Conservation (phyloP, 495 filamentous ascomycete species). For the Letharia columbiana region DNA sequence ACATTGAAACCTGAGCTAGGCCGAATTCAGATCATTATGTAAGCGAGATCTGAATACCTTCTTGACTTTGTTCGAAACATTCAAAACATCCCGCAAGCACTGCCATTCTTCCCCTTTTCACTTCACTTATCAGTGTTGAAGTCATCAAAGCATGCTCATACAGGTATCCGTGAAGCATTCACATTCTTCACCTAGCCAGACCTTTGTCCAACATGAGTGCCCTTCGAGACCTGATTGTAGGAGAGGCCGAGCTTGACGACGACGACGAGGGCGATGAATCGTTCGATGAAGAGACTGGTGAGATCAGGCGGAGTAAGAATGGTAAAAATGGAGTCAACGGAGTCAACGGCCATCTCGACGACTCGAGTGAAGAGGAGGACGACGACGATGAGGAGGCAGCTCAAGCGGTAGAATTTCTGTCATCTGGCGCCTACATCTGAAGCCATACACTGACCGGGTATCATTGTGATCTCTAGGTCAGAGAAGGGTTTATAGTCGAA, state of each 20-base stretch:
- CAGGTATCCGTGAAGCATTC: not conserved
- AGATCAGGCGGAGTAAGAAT: slow-evolving; percentile 41
- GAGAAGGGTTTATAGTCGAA: slow-evolving; percentile 93
- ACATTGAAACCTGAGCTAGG: not conserved
- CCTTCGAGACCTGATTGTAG: slow-evolving; percentile 63
- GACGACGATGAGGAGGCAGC: slow-evolving; percentile 86
- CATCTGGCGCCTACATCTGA: not conserved
- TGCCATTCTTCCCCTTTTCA: not conserved
- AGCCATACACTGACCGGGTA: not conserved
- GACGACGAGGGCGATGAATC: slow-evolving; percentile 89
- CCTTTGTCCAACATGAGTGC: slow-evolving; percentile 50
- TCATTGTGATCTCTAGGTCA: slow-evolving; percentile 45
- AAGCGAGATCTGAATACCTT: not conserved
- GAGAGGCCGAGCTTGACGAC: slow-evolving; percentile 78
- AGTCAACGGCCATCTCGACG: slow-evolving; percentile 48
- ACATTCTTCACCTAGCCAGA: not conserved
- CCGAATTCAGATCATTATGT: slow-evolving; percentile 5
- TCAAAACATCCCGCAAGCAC: not conserved
- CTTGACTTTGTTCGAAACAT: not conserved
- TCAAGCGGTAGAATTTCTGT: slow-evolving; percentile 35
- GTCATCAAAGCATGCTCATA: not conserved
- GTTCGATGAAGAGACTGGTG: slow-evolving; percentile 71
- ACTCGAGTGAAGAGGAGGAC: slow-evolving; percentile 93
- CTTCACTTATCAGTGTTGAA: not conserved
- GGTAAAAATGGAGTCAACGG: slow-evolving; percentile 35